Evolutionary conservation across 257 asterid species (phyloP), one percentile per base, ranked within the genome.

Genomic region (Ilex asprella): DNA sequence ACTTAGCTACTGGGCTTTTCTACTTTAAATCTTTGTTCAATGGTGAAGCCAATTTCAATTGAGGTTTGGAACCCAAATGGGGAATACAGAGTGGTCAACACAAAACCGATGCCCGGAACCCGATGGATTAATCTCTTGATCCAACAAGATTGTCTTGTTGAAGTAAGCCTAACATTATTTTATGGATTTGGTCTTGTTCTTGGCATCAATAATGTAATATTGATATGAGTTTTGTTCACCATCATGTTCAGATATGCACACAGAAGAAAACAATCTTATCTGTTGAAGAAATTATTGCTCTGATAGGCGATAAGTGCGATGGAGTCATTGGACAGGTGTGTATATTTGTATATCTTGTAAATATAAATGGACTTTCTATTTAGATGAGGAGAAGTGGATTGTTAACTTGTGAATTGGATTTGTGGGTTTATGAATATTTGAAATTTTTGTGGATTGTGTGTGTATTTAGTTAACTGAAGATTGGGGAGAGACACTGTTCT

Each of bases 301-400:
- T 88, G 76, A 91, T 91, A 32, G 98, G 97, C 7, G 75, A 83
- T 59, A 83, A 69, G 79, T 91, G 97, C 51, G 86, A 91, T 78
- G 98, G 97, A 66, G 95, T 91, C 76, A 91, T 91, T 63, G 98
- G 98, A 29, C 98, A 91, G 95, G 97, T 91, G 35, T 21, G n/a
- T n/a, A 5, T 30, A 30, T 14, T 11, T 58, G 6, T 39, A 16
- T 30, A 16, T 30, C 6, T 12, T 14, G 2, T 39, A 31, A 7
- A 15, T n/a, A 58, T n/a, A 27, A 13, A 58, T 58, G 41, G 41
- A 8, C 2, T 35, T 35, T 35, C 41, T 3, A 8, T 35, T 35
- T 35, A 56, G 32, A 2, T 58, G 31, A 43, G 1, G 13, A 35
- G 35, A 30, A 55, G 53, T 10, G 6, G 35, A 16, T 16, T n/a